Evolutionary conservation across 139 green algal genomes (phyloP).

Genomic region (Chlamydomonas applanata): DNA sequence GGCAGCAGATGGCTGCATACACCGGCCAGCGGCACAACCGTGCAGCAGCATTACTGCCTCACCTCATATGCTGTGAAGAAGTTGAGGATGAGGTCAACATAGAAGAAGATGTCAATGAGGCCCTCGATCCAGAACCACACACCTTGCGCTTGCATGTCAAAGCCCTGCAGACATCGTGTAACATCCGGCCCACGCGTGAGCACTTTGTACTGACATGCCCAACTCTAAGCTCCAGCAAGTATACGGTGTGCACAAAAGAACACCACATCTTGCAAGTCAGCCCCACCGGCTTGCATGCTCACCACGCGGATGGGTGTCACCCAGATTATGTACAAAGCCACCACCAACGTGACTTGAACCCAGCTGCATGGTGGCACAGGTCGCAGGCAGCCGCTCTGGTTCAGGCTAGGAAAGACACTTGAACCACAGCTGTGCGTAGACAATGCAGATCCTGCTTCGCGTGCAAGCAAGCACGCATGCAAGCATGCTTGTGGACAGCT

Average conservation of each 20-base stretch:
- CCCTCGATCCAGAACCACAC: conserved; percentile 62
- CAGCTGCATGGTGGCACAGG: conserved; percentile 26
- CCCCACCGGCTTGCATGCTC: neutral
- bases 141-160: conserved; percentile 46
- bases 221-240: no score
- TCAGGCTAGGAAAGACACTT: no score
- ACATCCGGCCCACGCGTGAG: no score
- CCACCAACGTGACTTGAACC: conserved; percentile 27
- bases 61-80: conserved; percentile 62
- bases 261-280: no score
- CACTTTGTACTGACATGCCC: neutral
- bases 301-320: conserved; percentile 58
- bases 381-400: no score
- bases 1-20: neutral
- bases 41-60: neutral
- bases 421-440: no score
- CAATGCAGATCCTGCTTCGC: no score
- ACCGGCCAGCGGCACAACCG: neutral
- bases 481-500: neutral
- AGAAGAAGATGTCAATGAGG: conserved; percentile 60
- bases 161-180: conserved; percentile 40
- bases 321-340: conserved; percentile 63
- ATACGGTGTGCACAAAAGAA: no score
- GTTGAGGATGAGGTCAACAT: conserved; percentile 51
- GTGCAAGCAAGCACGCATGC: no score